phyloP scores from a whole-genome alignment of 2,329 filamentous ascomycete species.

The Incumbomyces delicatus region DNA sequence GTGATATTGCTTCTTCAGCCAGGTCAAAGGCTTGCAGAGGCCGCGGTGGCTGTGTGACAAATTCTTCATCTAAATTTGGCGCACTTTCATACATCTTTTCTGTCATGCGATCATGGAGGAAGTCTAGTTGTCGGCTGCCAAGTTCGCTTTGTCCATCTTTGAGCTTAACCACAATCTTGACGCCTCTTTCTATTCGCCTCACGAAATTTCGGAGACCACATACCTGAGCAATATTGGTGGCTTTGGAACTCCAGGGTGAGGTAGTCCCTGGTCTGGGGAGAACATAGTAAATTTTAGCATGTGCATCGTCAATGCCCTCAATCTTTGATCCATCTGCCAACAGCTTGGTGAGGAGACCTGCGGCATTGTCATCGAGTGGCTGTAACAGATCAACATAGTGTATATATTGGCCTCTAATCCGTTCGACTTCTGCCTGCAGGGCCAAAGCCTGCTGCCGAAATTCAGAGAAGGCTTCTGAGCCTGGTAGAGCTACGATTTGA shows the following conservation, averaged over 20 bases:
- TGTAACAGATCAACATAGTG: conserved; percentile 58
- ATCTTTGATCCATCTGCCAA: conserved; percentile 50
- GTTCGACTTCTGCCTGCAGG: conserved; percentile 31
- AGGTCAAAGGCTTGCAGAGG: conserved; percentile 69
- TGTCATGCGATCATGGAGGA: conserved; percentile 91
- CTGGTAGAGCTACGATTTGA: conserved; percentile 15
- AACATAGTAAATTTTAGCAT: conserved; percentile 55
- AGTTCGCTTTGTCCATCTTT: conserved; percentile 47
- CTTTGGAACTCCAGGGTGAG: conserved; percentile 96
- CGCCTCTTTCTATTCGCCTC: conserved; percentile 75
- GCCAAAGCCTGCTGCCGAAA: conserved; percentile 36
- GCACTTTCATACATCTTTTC: conserved; percentile 60
- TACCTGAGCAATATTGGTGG: conserved; percentile 85
- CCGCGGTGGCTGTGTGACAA: conserved; percentile 56
- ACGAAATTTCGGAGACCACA: conserved; percentile 67
- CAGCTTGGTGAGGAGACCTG: conserved; percentile 47
- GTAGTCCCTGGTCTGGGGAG: conserved; percentile 70
- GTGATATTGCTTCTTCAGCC: conserved; percentile 53
- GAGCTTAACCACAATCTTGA: conserved; percentile 58
- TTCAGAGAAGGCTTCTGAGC: conserved; percentile 31
- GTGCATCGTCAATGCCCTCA: conserved; percentile 33
- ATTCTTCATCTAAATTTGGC: conserved; percentile 67
- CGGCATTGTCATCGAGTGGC: conserved; percentile 37
- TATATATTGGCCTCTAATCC: conserved; percentile 38
- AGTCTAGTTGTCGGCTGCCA: conserved; percentile 51